Percentiles rank a stretch among this genome's conserved stretches.
These are phyloP conservation scores for Stentor coeruleus DNA, from an alignment of 73 alveolate genomes.

Conservation along the genomic window DNA sequence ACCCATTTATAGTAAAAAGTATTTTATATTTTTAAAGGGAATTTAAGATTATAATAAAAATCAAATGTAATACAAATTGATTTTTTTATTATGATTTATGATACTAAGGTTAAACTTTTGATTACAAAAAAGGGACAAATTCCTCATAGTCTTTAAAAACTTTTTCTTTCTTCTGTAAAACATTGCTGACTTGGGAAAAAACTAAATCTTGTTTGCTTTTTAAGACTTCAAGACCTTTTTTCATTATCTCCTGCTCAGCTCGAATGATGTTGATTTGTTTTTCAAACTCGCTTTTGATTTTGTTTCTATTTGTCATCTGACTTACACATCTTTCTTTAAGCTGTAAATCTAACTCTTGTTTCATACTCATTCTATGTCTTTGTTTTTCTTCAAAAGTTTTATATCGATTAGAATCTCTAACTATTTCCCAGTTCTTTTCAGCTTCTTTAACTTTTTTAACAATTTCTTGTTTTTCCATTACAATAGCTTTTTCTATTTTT, in stretches of 20 bases:
- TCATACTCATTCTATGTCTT: not conserved
- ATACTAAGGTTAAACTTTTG: too few relatives aligned
- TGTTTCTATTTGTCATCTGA: not conserved
- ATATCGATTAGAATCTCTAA: not conserved
- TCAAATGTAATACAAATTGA: too few relatives aligned
- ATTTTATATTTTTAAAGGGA: too few relatives aligned
- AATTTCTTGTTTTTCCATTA: not conserved
- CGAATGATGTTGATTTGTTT: not conserved
- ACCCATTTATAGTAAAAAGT: too few relatives aligned
- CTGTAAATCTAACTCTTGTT: not conserved
- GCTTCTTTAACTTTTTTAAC: not conserved
- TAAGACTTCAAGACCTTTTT: not conserved
- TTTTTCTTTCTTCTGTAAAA: not conserved
- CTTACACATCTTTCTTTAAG: not conserved
- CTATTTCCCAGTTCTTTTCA: not conserved
- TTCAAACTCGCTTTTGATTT: too few relatives aligned
- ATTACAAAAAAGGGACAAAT: too few relatives aligned
- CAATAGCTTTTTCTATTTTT: not conserved
- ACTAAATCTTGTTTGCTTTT: not conserved
- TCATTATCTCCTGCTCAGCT: not conserved
- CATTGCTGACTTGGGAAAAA: not conserved
- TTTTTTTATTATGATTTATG: too few relatives aligned
- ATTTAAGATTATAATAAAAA: too few relatives aligned
- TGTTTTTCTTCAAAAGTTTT: not conserved
- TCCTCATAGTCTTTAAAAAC: too few relatives aligned